A percentile compares a stretch with the other conserved stretches of the same genome.
Conservation (phyloP, 2,329 filamentous ascomycete species). For the Aschersonia sp. region DNA sequence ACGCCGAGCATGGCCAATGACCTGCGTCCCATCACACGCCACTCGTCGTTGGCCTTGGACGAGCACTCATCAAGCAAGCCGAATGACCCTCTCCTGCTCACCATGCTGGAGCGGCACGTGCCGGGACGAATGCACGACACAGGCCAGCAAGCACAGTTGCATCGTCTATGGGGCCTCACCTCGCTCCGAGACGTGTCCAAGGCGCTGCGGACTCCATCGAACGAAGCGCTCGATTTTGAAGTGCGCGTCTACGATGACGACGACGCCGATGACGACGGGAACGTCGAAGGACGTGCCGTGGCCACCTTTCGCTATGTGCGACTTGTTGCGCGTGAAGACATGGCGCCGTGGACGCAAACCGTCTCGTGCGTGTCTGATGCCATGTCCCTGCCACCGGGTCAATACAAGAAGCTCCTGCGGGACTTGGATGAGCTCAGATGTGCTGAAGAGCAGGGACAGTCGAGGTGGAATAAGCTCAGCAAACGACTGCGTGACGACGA, state of each 20-base stretch:
- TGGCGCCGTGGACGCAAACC: neutral
- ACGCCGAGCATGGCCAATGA: neutral
- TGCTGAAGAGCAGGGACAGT: too few relatives aligned
- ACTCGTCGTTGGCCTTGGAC: neutral
- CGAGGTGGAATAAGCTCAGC: too few relatives aligned
- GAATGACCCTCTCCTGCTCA: neutral
- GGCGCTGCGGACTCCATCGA: neutral
- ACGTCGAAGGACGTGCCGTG: neutral
- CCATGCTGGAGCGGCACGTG: neutral
- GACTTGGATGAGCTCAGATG: neutral
- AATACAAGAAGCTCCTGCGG: neutral
- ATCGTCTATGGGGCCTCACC: neutral
- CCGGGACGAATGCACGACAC: neutral
- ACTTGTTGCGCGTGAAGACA: neutral
- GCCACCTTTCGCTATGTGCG: neutral
- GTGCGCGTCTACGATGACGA: constrained; percentile 2
- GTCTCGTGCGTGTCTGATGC: neutral
- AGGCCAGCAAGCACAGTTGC: neutral
- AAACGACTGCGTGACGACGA: too few relatives aligned
- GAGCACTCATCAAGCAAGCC: neutral
- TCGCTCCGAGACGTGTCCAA: neutral
- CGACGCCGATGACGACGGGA: neutral
- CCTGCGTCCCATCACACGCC: neutral
- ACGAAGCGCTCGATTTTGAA: neutral
- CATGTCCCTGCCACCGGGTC: neutral